Percentiles rank a stretch among this genome's conserved stretches.
Conservation (phyloP, 2,329 filamentous ascomycete genomes). For the Blastomyces parvus region DNA sequence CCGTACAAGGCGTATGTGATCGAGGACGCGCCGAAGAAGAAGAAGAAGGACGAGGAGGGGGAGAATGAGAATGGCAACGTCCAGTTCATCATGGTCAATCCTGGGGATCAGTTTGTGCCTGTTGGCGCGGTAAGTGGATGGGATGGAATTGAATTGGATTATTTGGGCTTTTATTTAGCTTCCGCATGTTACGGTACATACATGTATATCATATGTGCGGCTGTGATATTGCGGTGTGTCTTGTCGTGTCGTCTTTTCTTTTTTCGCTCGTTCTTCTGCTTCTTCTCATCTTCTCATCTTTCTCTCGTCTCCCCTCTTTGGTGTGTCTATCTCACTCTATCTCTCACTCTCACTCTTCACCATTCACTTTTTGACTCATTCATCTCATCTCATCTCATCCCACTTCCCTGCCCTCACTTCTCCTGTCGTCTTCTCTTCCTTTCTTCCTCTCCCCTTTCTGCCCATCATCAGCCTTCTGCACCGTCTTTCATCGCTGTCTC, state of each 20-base stretch:
- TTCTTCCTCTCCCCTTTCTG: too few species aligned
- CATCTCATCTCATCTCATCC: background rate
- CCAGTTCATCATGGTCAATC: background rate
- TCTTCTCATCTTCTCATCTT: too few species aligned
- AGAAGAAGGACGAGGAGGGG: constrained; percentile 8
- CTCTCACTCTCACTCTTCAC: background rate
- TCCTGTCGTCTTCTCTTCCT: background rate
- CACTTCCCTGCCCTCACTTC: background rate
- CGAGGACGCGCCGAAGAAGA: constrained; percentile 15
- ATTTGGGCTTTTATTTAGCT: background rate
- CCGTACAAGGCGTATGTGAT: constrained; percentile 15
- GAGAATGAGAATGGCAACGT: constrained; percentile 6
- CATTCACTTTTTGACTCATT: too few species aligned
- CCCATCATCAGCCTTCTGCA: background rate
- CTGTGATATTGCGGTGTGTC: background rate
- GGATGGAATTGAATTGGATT: background rate
- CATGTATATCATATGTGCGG: background rate
- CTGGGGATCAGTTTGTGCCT: background rate
- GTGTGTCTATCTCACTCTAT: too few species aligned
- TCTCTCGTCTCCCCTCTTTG: background rate
- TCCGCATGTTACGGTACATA: too few species aligned
- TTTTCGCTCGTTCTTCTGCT: too few species aligned
- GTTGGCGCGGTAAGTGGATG: background rate
- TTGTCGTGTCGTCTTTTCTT: too few species aligned
- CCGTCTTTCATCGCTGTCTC: background rate